phyloP scores from a whole-genome alignment of 345 rosid genomes.

The rapeseed (Brassica napus) region DNA sequence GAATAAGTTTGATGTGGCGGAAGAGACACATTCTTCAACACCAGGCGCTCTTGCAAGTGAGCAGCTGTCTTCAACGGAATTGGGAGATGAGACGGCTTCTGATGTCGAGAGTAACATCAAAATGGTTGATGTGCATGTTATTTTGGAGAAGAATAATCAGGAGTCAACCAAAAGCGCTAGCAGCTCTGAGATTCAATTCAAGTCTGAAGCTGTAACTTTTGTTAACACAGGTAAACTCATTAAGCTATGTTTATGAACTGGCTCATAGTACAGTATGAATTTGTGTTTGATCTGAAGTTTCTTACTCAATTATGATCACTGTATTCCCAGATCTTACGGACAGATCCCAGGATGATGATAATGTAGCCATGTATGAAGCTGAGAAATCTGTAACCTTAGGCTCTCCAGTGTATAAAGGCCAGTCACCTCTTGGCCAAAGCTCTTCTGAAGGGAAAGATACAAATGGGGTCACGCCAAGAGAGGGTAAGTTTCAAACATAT shows the following conservation, averaged over 20 bases:
- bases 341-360: conserved; percentile 45
- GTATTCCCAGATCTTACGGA: conserved; percentile 50
- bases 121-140: neutral
- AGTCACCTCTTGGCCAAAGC: conserved; percentile 68
- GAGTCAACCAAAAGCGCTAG: conserved; percentile 29
- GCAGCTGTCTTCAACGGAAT: too few relatives aligned
- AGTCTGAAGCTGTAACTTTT: conserved; percentile 31
- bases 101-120: conserved; percentile 37
- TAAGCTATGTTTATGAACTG: conserved; percentile 28
- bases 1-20: too few relatives aligned
- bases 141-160: conserved; percentile 32
- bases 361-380: conserved; percentile 63
- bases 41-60: too few relatives aligned
- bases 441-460: conserved; percentile 42
- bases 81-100: conserved; percentile 9
- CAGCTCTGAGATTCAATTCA: conserved; percentile 23
- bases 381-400: conserved; percentile 76
- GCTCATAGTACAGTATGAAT: neutral
- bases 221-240: conserved; percentile 30
- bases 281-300: conserved; percentile 36
- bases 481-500: conserved; percentile 50
- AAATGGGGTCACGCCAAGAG: conserved; percentile 58
- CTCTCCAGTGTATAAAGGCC: conserved; percentile 65
- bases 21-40: too few relatives aligned
- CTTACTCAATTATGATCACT: conserved; percentile 32